Evolutionary conservation across 352 stramenopile species (phyloP).

Genomic region (Phytopythium mirpurense): DNA sequence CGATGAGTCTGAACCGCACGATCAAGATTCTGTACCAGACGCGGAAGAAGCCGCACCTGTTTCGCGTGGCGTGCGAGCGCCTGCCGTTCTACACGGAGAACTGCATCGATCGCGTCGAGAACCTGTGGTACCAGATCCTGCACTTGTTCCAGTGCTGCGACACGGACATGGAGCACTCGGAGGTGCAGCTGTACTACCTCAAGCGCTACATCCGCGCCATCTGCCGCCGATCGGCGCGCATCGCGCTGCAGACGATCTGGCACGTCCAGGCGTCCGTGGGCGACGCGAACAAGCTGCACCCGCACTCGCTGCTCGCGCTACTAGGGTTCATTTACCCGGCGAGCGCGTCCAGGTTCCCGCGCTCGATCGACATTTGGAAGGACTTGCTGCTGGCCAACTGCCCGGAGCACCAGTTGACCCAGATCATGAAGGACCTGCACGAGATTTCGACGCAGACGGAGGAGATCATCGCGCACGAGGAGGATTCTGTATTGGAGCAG

Average conservation of each 20-base stretch:
- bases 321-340: constrained; percentile 63
- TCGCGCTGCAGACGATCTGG: constrained; percentile 79
- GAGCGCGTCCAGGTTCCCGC: constrained; percentile 17
- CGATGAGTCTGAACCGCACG: constrained; percentile 73
- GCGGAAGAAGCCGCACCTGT: constrained; percentile 56
- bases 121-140: constrained; percentile 75
- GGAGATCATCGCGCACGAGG: constrained; percentile 39
- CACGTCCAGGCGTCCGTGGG: constrained; percentile 61
- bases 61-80: constrained; percentile 55
- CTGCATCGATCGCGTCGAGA: constrained; percentile 68
- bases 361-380: constrained; percentile 42
- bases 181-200: constrained; percentile 59
- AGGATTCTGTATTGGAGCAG: constrained; percentile 43
- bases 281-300: constrained; percentile 41
- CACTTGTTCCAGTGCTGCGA: constrained; percentile 75
- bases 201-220: constrained; percentile 66
- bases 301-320: constrained; percentile 54
- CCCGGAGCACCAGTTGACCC: constrained; percentile 42
- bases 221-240: constrained; percentile 59
- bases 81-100: constrained; percentile 73
- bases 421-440: constrained; percentile 39
- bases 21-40: constrained; percentile 83
- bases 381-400: constrained; percentile 58
- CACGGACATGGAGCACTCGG: constrained; percentile 34
- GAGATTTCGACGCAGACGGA: constrained; percentile 28